Base-by-base conservation (phyloP, 2,329 filamentous ascomycete genomes). In the Tetracladium maxilliforme region DNA sequence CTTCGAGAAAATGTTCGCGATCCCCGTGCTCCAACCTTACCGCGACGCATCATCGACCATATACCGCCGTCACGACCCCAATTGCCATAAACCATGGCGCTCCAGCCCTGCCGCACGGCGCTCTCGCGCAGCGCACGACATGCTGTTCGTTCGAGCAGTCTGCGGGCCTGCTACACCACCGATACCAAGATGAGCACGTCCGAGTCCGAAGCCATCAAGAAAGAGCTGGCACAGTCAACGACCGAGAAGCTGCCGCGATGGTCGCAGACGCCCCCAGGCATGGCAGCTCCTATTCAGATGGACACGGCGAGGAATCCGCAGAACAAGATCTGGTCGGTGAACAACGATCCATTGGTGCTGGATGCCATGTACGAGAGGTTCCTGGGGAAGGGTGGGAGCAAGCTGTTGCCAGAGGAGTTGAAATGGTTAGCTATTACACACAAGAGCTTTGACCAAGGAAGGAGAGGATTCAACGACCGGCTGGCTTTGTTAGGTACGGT, bases 401-500 rank as follows among this genome's bases (percentile, higher is more conserved):
- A 65, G 39, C 49, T 90, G 47, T 61, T 98, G 30, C 74, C 78
- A 3, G 86, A 94, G 10, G 87, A 98, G 55, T 63, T 90, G 33
- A 95, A 94, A 57, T 98, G 90, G 90, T 59, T 95, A 43, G 86
- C 86, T 16, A 70, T 98, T 28, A 98, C 90, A 36, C 90, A 95
- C 52, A 95, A 95, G 68, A 94, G 84, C 53, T 95, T 93, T 45
- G 87, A 98, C 47, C 84, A 95, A 45, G 90, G 86, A 26, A 65
- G 83, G 43, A 75, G 86, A 60, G 87, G 87, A 2, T 93, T 87
- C 56, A 98, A 98, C 49, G 87, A 94, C 43, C 70, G 82, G 33
- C 58, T 98, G 50, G 81, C 84, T n/a, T 84, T 81, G 44, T 58
- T 92, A 27, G 87, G 83, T 92, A 66, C 30, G 58, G 43, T 12